phyloP scores from a whole-genome alignment of 1,139 yeast genomes.

The Suhomyces kunorum region DNA sequence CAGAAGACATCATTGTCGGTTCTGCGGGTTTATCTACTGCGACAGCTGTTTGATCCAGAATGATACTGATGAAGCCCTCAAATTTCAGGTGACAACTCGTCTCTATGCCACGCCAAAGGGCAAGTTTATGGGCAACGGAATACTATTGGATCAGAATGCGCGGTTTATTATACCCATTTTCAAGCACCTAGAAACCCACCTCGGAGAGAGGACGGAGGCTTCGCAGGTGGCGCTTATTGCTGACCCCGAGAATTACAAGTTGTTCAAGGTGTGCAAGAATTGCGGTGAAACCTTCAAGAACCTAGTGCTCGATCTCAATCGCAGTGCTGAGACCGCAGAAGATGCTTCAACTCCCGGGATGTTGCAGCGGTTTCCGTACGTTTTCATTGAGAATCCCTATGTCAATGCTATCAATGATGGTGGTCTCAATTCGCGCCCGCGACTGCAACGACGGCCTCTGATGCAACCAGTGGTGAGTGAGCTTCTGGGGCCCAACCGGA shows the following conservation, averaged over 20 bases:
- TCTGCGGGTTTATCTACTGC: conserved; percentile 46
- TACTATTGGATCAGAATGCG: conserved; percentile 37
- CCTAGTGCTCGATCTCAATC: conserved; percentile 32
- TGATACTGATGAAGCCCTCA: conserved; percentile 15
- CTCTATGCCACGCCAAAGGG: conserved; percentile 17
- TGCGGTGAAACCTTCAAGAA: conserved; percentile 38
- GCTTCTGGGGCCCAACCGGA: conserved; percentile 4
- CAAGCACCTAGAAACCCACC: conserved; percentile 21
- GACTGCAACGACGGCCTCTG: conserved; percentile 5
- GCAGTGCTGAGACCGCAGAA: conserved; percentile 11
- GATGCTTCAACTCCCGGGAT: not conserved
- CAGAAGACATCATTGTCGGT: conserved; percentile 47
- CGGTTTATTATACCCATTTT: conserved; percentile 41
- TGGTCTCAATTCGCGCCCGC: conserved; percentile 4
- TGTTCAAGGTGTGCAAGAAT: conserved; percentile 40
- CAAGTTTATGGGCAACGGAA: conserved; percentile 22
- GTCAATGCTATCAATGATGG: conserved; percentile 14
- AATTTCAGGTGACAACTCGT: conserved; percentile 9
- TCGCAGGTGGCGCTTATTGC: conserved; percentile 6
- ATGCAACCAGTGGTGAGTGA: conserved; percentile 5
- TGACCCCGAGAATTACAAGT: conserved; percentile 21
- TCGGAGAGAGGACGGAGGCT: conserved; percentile 8
- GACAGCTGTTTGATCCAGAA: conserved; percentile 31
- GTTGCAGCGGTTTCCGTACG: conserved; percentile 25
- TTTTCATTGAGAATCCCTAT: conserved; percentile 45